A percentile compares a stretch with the other conserved stretches of the same genome.
Evolutionary conservation across 2,329 filamentous ascomycete genomes (phyloP).

Genomic region (Xylaria sp.): DNA sequence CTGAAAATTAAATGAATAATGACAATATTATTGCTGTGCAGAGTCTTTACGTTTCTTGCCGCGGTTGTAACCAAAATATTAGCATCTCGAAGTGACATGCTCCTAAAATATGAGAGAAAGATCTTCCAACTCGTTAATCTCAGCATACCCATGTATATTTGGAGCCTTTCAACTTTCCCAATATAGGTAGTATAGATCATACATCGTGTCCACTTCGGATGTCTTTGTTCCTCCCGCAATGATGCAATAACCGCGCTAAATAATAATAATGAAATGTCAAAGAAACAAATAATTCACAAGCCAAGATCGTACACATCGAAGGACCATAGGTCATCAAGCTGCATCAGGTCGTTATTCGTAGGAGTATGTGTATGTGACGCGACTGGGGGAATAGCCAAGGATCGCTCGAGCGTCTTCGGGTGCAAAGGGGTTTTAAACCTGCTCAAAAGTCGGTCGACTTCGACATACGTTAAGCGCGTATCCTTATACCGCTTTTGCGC

Average conservation of each 20-base stretch:
- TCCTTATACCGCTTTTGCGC: conserved; percentile 22
- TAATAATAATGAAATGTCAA: neutral
- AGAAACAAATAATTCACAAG: neutral
- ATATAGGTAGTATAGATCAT: neutral
- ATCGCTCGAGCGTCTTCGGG: conserved; percentile 35
- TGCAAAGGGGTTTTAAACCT: conserved; percentile 41
- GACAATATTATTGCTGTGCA: neutral
- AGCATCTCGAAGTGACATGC: too few relatives aligned
- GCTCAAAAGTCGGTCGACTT: conserved; percentile 37
- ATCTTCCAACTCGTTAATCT: too few relatives aligned
- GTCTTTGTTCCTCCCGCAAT: neutral
- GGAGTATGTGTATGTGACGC: conserved; percentile 2
- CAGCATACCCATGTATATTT: neutral
- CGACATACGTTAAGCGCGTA: conserved; percentile 33
- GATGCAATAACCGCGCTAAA: neutral
- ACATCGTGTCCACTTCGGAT: neutral
- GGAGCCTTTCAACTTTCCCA: neutral
- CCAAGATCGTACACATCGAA: conserved; percentile 27
- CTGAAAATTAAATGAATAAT: neutral
- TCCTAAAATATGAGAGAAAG: too few relatives aligned
- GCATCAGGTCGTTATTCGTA: conserved; percentile 15
- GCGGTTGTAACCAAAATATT: too few relatives aligned
- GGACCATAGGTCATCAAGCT: conserved; percentile 34
- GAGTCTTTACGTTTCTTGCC: too few relatives aligned
- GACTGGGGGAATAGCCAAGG: conserved; percentile 7